A percentile compares a stretch with the other conserved stretches of the same genome.
phyloP scores from a whole-genome alignment of 2,329 filamentous ascomycete species.

The Pseudogymnoascus sp. region DNA sequence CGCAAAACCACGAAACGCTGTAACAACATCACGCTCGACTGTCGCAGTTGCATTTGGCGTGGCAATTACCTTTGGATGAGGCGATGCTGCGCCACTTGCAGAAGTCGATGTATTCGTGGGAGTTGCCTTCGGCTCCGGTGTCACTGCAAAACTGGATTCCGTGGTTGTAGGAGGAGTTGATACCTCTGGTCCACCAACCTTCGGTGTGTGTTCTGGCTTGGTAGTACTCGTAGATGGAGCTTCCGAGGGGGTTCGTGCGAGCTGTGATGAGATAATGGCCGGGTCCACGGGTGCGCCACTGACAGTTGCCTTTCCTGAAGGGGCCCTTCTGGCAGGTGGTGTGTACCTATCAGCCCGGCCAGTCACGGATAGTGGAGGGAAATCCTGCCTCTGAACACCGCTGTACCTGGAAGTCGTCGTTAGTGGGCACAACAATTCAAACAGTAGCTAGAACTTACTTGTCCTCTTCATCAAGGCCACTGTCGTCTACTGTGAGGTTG shows the following conservation, averaged over 20 bases:
- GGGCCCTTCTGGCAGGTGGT: slow-evolving; percentile 78
- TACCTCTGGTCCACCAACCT: slow-evolving; percentile 18
- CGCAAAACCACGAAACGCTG: slow-evolving; percentile 58
- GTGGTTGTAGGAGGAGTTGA: slow-evolving; percentile 25
- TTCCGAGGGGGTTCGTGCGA: slow-evolving; percentile 41
- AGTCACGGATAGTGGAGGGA: slow-evolving; percentile 50
- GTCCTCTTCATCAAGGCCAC: slow-evolving; percentile 78
- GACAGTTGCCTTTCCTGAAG: slow-evolving; percentile 64
- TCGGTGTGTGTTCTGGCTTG: slow-evolving; percentile 15
- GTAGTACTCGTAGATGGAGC: slow-evolving; percentile 22
- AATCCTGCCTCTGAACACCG: slow-evolving; percentile 73
- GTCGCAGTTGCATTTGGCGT: slow-evolving; percentile 50
- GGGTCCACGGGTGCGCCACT: slow-evolving; percentile 74
- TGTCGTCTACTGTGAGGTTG: slow-evolving; percentile 54
- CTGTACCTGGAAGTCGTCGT: slow-evolving; percentile 58
- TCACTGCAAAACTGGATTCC: slow-evolving; percentile 19
- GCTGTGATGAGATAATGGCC: slow-evolving; percentile 82
- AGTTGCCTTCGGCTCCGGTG: slow-evolving; percentile 27
- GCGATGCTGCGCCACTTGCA: slow-evolving; percentile 27
- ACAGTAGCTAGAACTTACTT: slow-evolving; percentile 50
- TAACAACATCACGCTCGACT: slow-evolving; percentile 54
- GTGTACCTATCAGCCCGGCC: slow-evolving; percentile 67
- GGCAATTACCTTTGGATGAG: slow-evolving; percentile 25
- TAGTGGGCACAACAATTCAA: slow-evolving; percentile 11
- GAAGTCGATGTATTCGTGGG: slow-evolving; percentile 25